Conservation (phyloP, 768 basidiomycete species). For the Psilocybe cyanescens region DNA sequence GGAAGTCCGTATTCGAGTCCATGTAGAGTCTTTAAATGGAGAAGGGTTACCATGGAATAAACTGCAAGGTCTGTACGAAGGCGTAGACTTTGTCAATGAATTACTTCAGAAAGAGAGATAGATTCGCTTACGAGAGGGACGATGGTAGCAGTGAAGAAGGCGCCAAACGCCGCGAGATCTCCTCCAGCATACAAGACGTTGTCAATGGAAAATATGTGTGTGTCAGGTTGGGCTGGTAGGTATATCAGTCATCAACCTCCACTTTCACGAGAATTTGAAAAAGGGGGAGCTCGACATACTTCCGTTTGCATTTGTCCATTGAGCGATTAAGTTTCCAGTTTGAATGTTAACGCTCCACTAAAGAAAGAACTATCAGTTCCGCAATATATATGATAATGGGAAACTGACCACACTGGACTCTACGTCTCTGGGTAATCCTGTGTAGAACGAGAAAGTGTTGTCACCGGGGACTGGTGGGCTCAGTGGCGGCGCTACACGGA, state of each 20-base stretch:
- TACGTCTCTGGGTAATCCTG: constrained; percentile 5
- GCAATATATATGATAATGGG: background rate
- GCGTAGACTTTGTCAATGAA: background rate
- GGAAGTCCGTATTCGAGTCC: background rate
- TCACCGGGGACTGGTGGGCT: constrained; percentile 11
- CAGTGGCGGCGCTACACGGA: constrained; percentile 4
- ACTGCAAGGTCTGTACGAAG: background rate
- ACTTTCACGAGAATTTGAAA: no score
- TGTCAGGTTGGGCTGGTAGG: constrained; percentile 8
- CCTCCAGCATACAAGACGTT: constrained; percentile 15
- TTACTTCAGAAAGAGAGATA: background rate
- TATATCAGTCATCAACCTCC: background rate
- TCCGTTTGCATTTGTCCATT: constrained; percentile 20
- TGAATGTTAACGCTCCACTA: constrained; percentile 19
- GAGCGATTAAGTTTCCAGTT: constrained; percentile 12
- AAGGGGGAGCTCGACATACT: constrained; percentile 4
- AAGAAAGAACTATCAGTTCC: background rate
- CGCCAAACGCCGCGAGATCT: constrained; percentile 7
- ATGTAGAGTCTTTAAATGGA: background rate
- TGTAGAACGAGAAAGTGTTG: constrained; percentile 12
- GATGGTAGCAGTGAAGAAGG: constrained; percentile 2
- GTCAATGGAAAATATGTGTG: constrained; percentile 7
- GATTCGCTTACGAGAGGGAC: constrained; percentile 8
- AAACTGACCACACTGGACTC: constrained; percentile 17
- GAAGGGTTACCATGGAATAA: background rate